These are phyloP conservation scores for Mortierella sp. DNA, from an alignment of 371 early-diverging fungal genomes.

Conservation along the genomic window DNA sequence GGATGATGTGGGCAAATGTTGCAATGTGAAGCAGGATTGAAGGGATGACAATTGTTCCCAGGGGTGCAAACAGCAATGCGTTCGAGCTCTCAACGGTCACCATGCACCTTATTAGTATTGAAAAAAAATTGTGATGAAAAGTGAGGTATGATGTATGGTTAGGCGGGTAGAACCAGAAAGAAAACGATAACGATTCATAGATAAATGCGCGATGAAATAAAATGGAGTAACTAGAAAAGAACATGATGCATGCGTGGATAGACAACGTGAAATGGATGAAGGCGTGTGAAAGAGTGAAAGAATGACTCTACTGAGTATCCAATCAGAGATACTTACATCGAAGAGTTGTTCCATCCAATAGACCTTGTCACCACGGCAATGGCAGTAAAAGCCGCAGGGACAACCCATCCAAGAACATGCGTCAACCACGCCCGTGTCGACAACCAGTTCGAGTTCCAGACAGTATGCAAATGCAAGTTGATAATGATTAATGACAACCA, in stretches of 20 bases:
- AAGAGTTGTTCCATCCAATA: conserved; percentile 44
- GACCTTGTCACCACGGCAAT: conserved; percentile 58
- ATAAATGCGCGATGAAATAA: not conserved
- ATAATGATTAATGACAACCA: conserved; percentile 73
- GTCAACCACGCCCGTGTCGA: conserved; percentile 63
- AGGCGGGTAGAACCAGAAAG: not conserved
- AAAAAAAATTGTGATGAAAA: not conserved
- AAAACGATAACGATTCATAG: not conserved
- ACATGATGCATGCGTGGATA: not conserved
- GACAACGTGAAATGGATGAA: not conserved
- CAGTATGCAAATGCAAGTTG: conserved; percentile 74
- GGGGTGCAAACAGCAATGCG: conserved; percentile 67
- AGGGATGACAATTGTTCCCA: conserved; percentile 68
- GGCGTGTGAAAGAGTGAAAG: too few species aligned
- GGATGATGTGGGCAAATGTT: conserved; percentile 73
- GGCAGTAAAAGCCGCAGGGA: conserved; percentile 66
- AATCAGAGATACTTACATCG: conserved; percentile 21
- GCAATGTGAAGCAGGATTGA: conserved; percentile 66
- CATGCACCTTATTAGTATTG: conserved; percentile 52
- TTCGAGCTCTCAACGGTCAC: conserved; percentile 64
- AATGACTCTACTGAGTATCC: conserved; percentile 56
- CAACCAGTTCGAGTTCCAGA: conserved; percentile 72
- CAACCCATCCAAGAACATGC: conserved; percentile 69
- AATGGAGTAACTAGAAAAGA: conserved; percentile 55
- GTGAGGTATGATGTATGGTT: conserved; percentile 60